Conservation (phyloP, 495 filamentous ascomycete species). For the Xylaria nigripes region DNA sequence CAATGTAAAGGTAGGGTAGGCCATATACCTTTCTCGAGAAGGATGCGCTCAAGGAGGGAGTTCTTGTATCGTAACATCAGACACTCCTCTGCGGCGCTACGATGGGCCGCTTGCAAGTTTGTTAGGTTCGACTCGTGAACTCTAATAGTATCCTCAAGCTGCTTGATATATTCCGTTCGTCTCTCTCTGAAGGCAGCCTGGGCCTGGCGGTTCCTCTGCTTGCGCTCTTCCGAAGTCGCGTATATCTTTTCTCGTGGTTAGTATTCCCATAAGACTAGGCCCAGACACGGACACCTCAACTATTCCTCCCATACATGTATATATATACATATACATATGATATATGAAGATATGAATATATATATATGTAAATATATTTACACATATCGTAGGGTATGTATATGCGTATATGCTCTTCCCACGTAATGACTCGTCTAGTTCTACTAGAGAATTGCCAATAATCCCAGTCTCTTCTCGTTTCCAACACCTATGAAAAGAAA, state of each 20-base stretch:
- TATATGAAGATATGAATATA: not conserved
- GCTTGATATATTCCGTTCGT: constrained; percentile 98
- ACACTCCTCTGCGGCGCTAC: constrained; percentile 92
- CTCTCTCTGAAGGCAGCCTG: constrained; percentile 96
- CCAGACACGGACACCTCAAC: not conserved
- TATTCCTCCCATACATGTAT: not conserved
- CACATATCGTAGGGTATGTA: too few relatives aligned
- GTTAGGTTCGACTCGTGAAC: constrained; percentile 91
- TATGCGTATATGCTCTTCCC: not conserved
- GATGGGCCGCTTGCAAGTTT: constrained; percentile 86
- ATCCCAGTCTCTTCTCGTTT: not conserved
- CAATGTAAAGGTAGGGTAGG: not conserved
- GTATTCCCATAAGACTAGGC: not conserved
- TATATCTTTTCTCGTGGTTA: constrained; percentile 59
- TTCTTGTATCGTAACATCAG: constrained; percentile 98
- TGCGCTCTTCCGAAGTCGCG: constrained; percentile 95
- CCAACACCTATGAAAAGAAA: constrained; percentile 6
- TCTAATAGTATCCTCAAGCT: constrained; percentile 94
- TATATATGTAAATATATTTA: not conserved
- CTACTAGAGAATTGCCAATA: not conserved
- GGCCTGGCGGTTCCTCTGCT: constrained; percentile 94
- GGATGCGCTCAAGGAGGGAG: constrained; percentile 85
- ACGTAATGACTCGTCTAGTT: not conserved
- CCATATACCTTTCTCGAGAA: constrained; percentile 80
- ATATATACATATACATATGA: not conserved